Percentiles rank a stretch among this genome's conserved stretches.
These are phyloP conservation scores for Helicocarpus griseus DNA, from an alignment of 2,329 filamentous ascomycete genomes.

Conservation along the genomic window DNA sequence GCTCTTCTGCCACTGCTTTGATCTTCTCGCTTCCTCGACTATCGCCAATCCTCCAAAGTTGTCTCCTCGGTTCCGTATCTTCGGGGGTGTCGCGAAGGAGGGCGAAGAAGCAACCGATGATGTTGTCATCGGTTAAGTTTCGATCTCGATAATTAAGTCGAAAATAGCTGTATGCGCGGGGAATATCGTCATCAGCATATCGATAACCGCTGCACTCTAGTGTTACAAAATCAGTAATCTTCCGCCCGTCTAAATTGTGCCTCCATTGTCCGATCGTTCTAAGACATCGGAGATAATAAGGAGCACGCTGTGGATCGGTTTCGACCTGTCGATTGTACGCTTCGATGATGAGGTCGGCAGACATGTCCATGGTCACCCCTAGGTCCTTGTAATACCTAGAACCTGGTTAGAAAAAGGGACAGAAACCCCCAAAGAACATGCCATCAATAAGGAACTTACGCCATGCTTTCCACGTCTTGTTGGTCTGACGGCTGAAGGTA, in stretches of 20 bases:
- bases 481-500: neutral
- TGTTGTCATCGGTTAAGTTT: conserved; percentile 46
- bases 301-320: conserved; percentile 44
- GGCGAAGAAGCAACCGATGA: conserved; percentile 53
- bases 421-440: neutral
- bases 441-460: neutral
- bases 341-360: conserved; percentile 51
- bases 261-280: conserved; percentile 48
- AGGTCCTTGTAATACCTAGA: conserved; percentile 50
- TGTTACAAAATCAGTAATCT: conserved; percentile 43
- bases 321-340: conserved; percentile 52
- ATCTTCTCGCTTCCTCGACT: conserved; percentile 49
- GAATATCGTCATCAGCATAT: conserved; percentile 47
- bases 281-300: conserved; percentile 59
- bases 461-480: neutral
- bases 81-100: conserved; percentile 45
- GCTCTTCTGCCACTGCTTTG: conserved; percentile 47
- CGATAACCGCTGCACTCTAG: conserved; percentile 50
- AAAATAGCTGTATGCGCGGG: conserved; percentile 50
- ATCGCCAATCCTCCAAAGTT: conserved; percentile 51
- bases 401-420: neutral
- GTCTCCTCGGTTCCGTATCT: conserved; percentile 47
- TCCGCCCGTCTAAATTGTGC: conserved; percentile 37
- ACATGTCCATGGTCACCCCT: conserved; percentile 53
- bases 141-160: conserved; percentile 40